A percentile compares a stretch with the other conserved stretches of the same genome.
These are phyloP conservation scores for Ceratobasidium sp. DNA, from an alignment of 1,284 basidiomycete species.

Conservation along the genomic window DNA sequence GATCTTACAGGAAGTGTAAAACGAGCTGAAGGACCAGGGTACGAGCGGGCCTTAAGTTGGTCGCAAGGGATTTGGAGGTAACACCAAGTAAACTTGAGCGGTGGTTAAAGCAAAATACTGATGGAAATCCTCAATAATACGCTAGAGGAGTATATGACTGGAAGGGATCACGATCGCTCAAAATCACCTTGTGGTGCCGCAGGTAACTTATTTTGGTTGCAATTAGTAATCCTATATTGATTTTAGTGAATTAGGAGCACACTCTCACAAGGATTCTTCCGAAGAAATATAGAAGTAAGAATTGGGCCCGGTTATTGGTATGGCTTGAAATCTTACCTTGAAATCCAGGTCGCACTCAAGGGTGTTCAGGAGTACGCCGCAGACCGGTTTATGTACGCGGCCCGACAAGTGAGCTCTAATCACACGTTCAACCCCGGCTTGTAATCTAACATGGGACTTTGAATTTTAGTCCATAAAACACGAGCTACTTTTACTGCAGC, in stretches of 20 bases:
- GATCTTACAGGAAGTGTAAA: conserved; percentile 5
- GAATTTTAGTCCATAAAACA: background rate
- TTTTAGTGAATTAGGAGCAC: background rate
- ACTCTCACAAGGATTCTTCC: conserved; percentile 10
- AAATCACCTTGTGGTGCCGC: background rate
- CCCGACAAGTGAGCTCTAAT: background rate
- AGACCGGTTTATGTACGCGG: background rate
- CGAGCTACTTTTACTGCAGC: background rate
- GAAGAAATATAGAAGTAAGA: conserved; percentile 4
- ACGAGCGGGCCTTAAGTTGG: background rate
- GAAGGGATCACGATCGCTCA: background rate
- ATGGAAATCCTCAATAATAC: no score
- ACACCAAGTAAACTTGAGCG: background rate
- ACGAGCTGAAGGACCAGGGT: background rate
- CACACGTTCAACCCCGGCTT: background rate
- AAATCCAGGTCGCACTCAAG: background rate
- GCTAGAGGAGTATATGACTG: background rate
- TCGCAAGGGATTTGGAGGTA: conserved; percentile 19
- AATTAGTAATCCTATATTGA: background rate
- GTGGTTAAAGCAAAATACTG: no score
- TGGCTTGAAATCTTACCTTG: no score
- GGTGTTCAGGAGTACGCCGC: background rate
- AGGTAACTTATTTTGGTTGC: background rate
- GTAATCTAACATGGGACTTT: background rate
- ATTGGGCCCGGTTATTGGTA: no score